Base-by-base conservation (phyloP, 1,284 basidiomycete species). In the Cryptococcus jaspeensis region DNA sequence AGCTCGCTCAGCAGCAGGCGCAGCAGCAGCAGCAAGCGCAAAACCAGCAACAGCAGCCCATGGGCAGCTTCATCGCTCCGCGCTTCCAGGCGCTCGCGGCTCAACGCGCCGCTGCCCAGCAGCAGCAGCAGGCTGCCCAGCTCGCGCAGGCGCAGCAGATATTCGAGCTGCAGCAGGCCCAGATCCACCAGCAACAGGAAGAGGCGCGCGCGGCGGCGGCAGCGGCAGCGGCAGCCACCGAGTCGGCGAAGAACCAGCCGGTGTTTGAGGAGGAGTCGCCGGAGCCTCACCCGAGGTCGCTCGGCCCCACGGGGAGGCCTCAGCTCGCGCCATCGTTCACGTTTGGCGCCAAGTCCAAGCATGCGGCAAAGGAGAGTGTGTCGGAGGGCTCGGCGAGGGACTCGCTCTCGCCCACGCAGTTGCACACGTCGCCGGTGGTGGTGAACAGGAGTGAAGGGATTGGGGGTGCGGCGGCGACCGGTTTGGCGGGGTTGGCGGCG, bases 301-400 rank as follows among this genome's bases (percentile, higher is more conserved):
- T 88, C 41, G 88, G 89, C n/a, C 86, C 88, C 5, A 84, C 87
- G 35, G 89, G 90, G 41, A 85, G 91, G 57, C 91, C 91, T 35
- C 90, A 93, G 72, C 84, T 95, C 52, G 90, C 90, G 16, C 92
- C 91, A 12, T 81, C 82, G 41, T 94, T 94, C 78, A 90, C 88
- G 80, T 94, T 94, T 73, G 92, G 91, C 50, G 84, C 85, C 5
- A 78, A 80, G 53, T 85, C 63, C 84, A 67, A 66, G 51, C 62
- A 63, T 45, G 49, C 42, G 8, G 28, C 32, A 22, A 44, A 25
- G 12, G 59, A 61, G 36, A 61, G 55, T 38, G 44, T 60, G 13
- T 56, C 55, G 2, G 59, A 61, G 32, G 35, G 40, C 12, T 42
- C 51, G 32, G 39, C 23, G 2, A 32, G 59, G 50, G 46, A 53